These are phyloP conservation scores for Zymoseptoria passerinii DNA, from an alignment of 2,329 filamentous ascomycete species.

Conservation along the genomic window DNA sequence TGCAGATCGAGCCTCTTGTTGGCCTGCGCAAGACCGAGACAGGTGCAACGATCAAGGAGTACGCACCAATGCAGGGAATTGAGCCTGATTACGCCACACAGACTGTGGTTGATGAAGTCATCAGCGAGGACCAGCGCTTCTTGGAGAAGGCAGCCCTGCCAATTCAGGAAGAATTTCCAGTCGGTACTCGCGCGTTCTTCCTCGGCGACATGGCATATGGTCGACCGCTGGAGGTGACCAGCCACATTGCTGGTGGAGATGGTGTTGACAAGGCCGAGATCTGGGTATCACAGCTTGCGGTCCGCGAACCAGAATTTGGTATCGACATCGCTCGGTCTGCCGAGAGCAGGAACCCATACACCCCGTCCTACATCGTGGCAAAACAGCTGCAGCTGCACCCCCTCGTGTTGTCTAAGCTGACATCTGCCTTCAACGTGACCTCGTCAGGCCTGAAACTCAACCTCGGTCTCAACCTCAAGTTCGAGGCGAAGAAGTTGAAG, in stretches of 20 bases:
- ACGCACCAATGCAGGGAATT: constrained; percentile 73
- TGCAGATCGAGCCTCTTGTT: constrained; percentile 89
- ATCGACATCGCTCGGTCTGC: constrained; percentile 62
- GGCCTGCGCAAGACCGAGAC: constrained; percentile 84
- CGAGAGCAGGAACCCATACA: constrained; percentile 65
- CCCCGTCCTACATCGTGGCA: constrained; percentile 81
- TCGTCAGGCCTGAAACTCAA: constrained; percentile 79
- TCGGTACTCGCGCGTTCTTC: constrained; percentile 79
- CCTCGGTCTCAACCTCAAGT: constrained; percentile 90
- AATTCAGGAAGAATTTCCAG: constrained; percentile 84
- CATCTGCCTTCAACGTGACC: constrained; percentile 81
- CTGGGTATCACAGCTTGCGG: constrained; percentile 63
- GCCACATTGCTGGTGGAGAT: constrained; percentile 53
- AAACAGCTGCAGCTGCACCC: constrained; percentile 73
- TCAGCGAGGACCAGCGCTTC: constrained; percentile 88
- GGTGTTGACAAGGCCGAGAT: constrained; percentile 65
- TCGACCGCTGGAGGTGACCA: constrained; percentile 72
- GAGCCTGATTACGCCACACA: constrained; percentile 90
- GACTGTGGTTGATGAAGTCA: constrained; percentile 77
- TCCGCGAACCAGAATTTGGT: constrained; percentile 73
- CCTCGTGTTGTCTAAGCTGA: constrained; percentile 87
- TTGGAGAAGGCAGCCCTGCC: constrained; percentile 81
- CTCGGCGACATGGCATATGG: constrained; percentile 90
- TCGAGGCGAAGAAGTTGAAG: constrained; percentile 90
- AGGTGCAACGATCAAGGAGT: constrained; percentile 87